Evolutionary conservation across 2,329 filamentous ascomycete genomes (phyloP).

Genomic region (Sporothrix brunneoviolacea): DNA sequence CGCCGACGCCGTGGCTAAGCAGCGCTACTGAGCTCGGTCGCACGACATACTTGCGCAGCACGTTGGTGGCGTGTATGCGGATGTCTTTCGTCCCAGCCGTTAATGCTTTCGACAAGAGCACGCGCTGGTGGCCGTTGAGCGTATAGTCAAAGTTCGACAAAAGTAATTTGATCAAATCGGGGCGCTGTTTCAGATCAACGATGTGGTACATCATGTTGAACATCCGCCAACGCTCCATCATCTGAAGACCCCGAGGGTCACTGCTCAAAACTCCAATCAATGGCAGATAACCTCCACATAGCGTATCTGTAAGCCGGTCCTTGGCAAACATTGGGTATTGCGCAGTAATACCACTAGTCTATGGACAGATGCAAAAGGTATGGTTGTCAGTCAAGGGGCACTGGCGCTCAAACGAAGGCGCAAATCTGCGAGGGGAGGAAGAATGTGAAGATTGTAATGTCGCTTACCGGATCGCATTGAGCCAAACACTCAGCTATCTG

Average conservation of each 20-base stretch:
- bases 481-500: constrained; percentile 95
- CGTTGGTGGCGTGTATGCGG: constrained; percentile 80
- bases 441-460: constrained; percentile 24
- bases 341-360: constrained; percentile 69
- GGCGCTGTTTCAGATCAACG: constrained; percentile 80
- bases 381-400: not conserved
- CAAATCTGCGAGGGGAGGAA: not conserved
- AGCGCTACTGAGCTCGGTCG: constrained; percentile 23
- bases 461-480: constrained; percentile 81
- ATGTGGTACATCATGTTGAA: constrained; percentile 99
- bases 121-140: constrained; percentile 78
- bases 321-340: constrained; percentile 83
- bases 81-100: constrained; percentile 89
- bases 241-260: constrained; percentile 73
- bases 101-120: constrained; percentile 88
- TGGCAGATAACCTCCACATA: constrained; percentile 89
- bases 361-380: not conserved
- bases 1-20: constrained; percentile 42
- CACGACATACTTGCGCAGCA: constrained; percentile 79
- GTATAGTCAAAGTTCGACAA: constrained; percentile 90
- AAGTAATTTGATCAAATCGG: constrained; percentile 83
- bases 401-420: too few relatives aligned
- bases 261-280: constrained; percentile 83
- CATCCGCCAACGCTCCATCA: constrained; percentile 94
- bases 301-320: constrained; percentile 75